phyloP scores from a whole-genome alignment of 1,284 basidiomycete genomes.

The Apiotrichum mycotoxinovorans region DNA sequence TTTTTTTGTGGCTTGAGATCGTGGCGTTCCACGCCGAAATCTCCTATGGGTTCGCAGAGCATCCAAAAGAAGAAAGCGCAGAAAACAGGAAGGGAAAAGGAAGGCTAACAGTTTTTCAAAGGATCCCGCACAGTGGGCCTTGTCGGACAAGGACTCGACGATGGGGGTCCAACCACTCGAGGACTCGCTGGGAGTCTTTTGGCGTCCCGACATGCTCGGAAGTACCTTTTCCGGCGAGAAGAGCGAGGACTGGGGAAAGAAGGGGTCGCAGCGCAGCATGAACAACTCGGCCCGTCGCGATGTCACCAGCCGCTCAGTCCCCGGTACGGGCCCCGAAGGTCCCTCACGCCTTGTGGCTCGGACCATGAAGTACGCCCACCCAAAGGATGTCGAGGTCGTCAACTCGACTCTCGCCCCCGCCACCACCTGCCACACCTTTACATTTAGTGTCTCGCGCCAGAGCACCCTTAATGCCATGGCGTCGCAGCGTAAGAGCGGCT shows the following conservation, averaged over 20 bases:
- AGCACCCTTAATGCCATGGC: conserved; percentile 32
- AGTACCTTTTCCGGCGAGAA: conserved; percentile 73
- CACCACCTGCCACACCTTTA: conserved; percentile 87
- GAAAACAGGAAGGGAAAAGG: not conserved
- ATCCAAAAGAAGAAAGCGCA: not conserved
- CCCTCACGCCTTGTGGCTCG: conserved; percentile 74
- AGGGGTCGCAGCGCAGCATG: conserved; percentile 23
- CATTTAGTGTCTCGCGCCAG: conserved; percentile 57
- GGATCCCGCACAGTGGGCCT: conserved; percentile 64
- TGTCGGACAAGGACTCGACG: conserved; percentile 82
- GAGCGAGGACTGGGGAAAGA: conserved; percentile 22
- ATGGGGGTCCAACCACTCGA: conserved; percentile 78
- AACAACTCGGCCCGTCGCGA: conserved; percentile 23
- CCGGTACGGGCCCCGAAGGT: conserved; percentile 42
- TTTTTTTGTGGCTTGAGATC: not conserved
- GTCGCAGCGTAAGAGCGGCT: conserved; percentile 51
- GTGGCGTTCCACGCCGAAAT: not conserved
- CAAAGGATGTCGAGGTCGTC: conserved; percentile 69
- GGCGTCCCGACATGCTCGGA: conserved; percentile 89
- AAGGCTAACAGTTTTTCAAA: conserved; percentile 10
- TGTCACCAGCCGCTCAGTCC: conserved; percentile 54
- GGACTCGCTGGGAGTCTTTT: conserved; percentile 84
- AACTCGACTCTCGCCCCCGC: conserved; percentile 85
- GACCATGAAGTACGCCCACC: conserved; percentile 68
- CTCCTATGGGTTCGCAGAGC: not conserved